phyloP scores from a whole-genome alignment of 202 grass and related monocot genomes.

The Setaria viridis region DNA sequence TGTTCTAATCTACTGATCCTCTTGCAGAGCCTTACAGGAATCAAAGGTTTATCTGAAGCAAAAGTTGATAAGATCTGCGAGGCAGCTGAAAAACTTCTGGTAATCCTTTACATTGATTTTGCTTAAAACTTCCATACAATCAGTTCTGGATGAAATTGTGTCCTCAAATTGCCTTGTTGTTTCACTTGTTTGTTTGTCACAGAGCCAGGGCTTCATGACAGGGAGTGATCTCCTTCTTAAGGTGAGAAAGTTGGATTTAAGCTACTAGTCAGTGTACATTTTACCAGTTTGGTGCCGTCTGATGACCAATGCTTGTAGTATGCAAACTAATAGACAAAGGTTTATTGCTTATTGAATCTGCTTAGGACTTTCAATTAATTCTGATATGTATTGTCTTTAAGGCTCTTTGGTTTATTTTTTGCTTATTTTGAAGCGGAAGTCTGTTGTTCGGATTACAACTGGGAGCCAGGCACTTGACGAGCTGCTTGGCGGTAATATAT shows the following conservation, averaged over 20 bases:
- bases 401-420: constrained; percentile 23
- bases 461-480: constrained; percentile 90
- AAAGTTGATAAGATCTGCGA: constrained; percentile 97
- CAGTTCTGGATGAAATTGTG: constrained; percentile 15
- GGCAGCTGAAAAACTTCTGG: constrained; percentile 91
- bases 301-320: constrained; percentile 18
- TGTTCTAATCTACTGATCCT: constrained; percentile 1
- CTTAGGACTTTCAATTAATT: constrained; percentile 26
- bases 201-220: constrained; percentile 90
- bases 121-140: neutral
- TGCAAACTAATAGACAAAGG: neutral
- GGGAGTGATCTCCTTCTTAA: constrained; percentile 85
- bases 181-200: neutral
- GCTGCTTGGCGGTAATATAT: constrained; percentile 81
- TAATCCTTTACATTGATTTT: constrained; percentile 32
- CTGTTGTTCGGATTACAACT: constrained; percentile 90
- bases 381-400: neutral
- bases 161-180: constrained; percentile 37
- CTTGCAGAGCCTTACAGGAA: constrained; percentile 81
- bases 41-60: constrained; percentile 93
- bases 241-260: constrained; percentile 49
- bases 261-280: constrained; percentile 1
- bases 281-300: constrained; percentile 2
- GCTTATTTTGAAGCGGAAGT: constrained; percentile 68
- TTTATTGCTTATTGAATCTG: constrained; percentile 14